Percentiles rank a stretch among this genome's conserved stretches.
Conservation (phyloP, 2,329 filamentous ascomycete species). For the Lachnellula subtilissima region DNA sequence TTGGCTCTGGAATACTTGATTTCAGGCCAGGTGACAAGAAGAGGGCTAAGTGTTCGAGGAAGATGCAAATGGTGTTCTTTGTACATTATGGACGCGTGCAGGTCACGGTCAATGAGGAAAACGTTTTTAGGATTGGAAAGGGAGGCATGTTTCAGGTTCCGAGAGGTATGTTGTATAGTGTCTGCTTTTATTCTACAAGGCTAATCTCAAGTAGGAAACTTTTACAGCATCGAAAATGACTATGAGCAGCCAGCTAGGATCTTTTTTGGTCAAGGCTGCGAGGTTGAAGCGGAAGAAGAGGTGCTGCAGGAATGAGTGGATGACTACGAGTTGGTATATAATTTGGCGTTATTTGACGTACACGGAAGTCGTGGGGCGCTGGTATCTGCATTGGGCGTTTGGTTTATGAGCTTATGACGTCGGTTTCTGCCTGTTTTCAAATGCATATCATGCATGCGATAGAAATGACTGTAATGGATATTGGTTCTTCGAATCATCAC, state of each 20-base stretch:
- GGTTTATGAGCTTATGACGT: background rate
- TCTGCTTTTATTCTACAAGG: background rate
- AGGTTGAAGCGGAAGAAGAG: conserved; percentile 30
- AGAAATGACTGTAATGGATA: too few relatives aligned
- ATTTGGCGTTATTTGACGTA: background rate
- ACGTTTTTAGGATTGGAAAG: conserved; percentile 74
- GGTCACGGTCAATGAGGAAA: conserved; percentile 67
- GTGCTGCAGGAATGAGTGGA: background rate
- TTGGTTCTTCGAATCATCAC: too few relatives aligned
- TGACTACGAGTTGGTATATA: background rate
- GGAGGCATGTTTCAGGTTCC: conserved; percentile 94
- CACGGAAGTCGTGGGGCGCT: background rate
- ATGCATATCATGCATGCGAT: background rate
- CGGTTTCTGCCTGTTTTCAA: background rate
- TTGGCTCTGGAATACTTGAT: conserved; percentile 86
- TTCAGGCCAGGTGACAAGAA: conserved; percentile 80
- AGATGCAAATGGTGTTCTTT: conserved; percentile 97
- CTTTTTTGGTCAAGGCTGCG: conserved; percentile 90
- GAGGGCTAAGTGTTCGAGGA: conserved; percentile 83
- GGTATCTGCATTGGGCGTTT: background rate
- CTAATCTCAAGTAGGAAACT: conserved; percentile 63
- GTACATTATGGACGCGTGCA: conserved; percentile 77
- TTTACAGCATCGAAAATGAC: conserved; percentile 86
- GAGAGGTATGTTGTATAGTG: conserved; percentile 60
- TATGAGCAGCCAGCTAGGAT: conserved; percentile 67